Evolutionary conservation across 306 rosid genomes (phyloP).

Genomic region (Dryas octopetala): DNA sequence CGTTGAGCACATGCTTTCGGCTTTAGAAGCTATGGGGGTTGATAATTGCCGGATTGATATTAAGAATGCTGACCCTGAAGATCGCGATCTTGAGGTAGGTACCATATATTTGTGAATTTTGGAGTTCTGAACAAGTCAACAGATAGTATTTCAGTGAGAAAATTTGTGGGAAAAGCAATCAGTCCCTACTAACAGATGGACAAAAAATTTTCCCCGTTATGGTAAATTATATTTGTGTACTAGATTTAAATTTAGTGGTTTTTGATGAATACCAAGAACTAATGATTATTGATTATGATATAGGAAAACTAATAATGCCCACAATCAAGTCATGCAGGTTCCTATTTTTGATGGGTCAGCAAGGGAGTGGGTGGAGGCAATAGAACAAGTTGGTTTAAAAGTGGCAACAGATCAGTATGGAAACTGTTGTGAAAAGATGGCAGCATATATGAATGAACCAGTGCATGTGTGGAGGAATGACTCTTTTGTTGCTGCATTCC

Average conservation of each 20-base stretch:
- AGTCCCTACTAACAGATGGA: too few species aligned
- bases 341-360: constrained; percentile 96
- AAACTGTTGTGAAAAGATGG: constrained; percentile 54
- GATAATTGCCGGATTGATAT: constrained; percentile 86
- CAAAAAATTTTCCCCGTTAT: too few species aligned
- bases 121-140: too few species aligned
- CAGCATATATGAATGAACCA: constrained; percentile 68
- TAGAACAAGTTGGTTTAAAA: constrained; percentile 63
- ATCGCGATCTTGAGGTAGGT: constrained; percentile 57
- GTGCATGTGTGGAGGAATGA: constrained; percentile 62
- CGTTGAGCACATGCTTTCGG: constrained; percentile 91
- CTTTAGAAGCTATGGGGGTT: constrained; percentile 80
- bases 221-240: too few species aligned
- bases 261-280: neutral
- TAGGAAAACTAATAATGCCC: constrained; percentile 27
- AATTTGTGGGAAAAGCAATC: too few species aligned
- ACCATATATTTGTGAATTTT: constrained; percentile 6
- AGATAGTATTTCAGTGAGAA: too few species aligned
- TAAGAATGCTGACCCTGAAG: constrained; percentile 39
- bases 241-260: too few species aligned
- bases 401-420: constrained; percentile 58
- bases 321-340: constrained; percentile 46
- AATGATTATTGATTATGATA: neutral
- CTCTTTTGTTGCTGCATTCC: constrained; percentile 77
- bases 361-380: constrained; percentile 72